Percentiles rank a stretch among this genome's conserved stretches.
phyloP scores from a whole-genome alignment of 2,329 filamentous ascomycete genomes.

The Penicillium occitanis region DNA sequence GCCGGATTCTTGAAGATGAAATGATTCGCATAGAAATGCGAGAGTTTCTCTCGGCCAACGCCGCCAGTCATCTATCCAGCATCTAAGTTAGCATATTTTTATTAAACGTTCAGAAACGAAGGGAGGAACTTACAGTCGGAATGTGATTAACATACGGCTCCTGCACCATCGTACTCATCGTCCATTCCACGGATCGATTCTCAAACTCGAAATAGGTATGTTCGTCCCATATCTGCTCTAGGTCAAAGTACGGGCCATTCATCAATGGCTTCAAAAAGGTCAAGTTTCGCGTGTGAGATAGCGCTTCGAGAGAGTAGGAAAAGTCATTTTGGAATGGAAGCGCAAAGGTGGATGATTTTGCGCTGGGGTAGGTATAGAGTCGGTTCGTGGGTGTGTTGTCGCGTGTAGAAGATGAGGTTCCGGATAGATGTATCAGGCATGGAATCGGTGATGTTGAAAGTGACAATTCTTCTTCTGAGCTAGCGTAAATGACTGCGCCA shows the following conservation, averaged over 20 bases:
- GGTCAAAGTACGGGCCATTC: conserved; percentile 67
- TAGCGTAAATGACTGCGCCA: conserved; percentile 1
- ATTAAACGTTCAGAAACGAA: neutral
- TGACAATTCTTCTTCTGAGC: neutral
- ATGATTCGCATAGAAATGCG: conserved; percentile 68
- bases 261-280: conserved; percentile 64
- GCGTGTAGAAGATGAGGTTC: neutral
- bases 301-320: conserved; percentile 54
- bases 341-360: conserved; percentile 46
- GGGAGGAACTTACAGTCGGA: conserved; percentile 56
- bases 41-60: conserved; percentile 62
- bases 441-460: neutral
- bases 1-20: conserved; percentile 73
- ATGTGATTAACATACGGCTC: conserved; percentile 79
- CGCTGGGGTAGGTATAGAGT: conserved; percentile 44
- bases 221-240: conserved; percentile 77
- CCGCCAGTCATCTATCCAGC: conserved; percentile 59
- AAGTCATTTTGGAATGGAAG: conserved; percentile 55
- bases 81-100: neutral
- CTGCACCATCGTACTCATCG: conserved; percentile 78
- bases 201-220: conserved; percentile 71
- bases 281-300: conserved; percentile 67
- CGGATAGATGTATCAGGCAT: conserved; percentile 7
- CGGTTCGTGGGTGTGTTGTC: neutral
- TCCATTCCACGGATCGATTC: conserved; percentile 66